Percentiles rank a stretch among this genome's conserved stretches.
These are phyloP conservation scores for Eucalyptus melliodora DNA, from an alignment of 345 rosid genomes.

Conservation along the genomic window DNA sequence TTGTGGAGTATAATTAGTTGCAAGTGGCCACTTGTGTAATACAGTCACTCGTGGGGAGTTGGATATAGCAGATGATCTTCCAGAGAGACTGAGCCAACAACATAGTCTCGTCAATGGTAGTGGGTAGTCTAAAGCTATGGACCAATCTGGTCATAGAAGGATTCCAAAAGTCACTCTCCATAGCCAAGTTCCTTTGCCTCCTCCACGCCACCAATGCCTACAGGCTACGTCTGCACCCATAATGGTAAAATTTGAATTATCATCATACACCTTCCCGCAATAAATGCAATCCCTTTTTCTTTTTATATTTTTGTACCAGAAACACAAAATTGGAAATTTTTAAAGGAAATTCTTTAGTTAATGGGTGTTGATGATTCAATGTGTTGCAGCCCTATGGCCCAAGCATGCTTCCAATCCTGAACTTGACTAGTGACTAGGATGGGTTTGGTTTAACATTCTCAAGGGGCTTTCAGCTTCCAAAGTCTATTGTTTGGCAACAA, in stretches of 20 bases:
- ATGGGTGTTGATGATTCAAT: neutral
- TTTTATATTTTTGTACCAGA: neutral
- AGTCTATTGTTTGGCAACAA: fast-evolving
- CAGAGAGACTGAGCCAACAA: neutral
- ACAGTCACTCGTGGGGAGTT: neutral
- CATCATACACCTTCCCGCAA: neutral
- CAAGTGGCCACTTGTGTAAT: neutral
- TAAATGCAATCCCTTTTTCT: neutral
- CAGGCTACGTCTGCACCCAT: constrained; percentile 17
- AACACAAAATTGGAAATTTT: neutral
- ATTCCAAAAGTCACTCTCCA: neutral
- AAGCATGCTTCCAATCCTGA: constrained; percentile 60
- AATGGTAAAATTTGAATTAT: constrained; percentile 10
- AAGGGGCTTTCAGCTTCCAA: fast-evolving
- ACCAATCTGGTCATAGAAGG: constrained; percentile 1
- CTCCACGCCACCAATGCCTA: constrained; percentile 29
- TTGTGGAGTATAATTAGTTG: neutral
- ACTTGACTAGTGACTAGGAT: constrained; percentile 8
- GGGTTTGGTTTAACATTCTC: fast-evolving
- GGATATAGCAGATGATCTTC: neutral
- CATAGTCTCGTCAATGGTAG: neutral
- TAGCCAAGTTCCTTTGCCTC: constrained; percentile 21
- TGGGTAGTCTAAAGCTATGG: neutral
- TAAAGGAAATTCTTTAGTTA: neutral
- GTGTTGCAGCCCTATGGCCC: constrained; percentile 43